A percentile compares a stretch with the other conserved stretches of the same genome.
phyloP scores from a whole-genome alignment of 2,329 filamentous ascomycete genomes.

The Microascus cirrosus region DNA sequence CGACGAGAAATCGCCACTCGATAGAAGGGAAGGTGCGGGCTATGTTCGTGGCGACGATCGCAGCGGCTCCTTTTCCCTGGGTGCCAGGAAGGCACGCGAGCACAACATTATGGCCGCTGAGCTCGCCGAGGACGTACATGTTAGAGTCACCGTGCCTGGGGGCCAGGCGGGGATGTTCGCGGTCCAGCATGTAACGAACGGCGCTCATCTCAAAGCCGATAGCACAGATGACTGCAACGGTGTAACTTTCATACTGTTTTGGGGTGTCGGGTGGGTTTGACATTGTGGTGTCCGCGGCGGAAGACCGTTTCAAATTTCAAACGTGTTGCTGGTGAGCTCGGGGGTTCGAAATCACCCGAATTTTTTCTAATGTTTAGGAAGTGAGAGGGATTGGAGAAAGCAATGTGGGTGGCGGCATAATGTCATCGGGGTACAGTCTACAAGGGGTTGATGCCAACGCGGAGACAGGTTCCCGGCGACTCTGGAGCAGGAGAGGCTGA shows the following conservation, averaged over 20 bases:
- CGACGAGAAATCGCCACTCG: too few species aligned
- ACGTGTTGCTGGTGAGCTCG: too few species aligned
- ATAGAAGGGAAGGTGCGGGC: too few species aligned
- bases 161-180: constrained; percentile 11
- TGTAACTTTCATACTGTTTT: constrained; percentile 10
- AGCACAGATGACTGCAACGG: constrained; percentile 13
- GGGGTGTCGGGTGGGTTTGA: neutral
- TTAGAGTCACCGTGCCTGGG: constrained; percentile 11
- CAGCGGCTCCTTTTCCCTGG: constrained; percentile 14
- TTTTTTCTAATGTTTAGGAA: too few species aligned
- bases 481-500: too few species aligned
- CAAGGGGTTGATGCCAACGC: too few species aligned
- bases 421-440: too few species aligned
- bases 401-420: too few species aligned
- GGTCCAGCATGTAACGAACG: constrained; percentile 15
- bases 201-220: constrained; percentile 15
- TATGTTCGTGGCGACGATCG: constrained; percentile 13
- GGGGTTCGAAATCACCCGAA: too few species aligned
- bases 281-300: neutral
- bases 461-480: too few species aligned
- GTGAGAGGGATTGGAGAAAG: too few species aligned
- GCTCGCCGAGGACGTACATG: constrained; percentile 13
- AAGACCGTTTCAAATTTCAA: too few species aligned
- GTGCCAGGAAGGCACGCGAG: constrained; percentile 15
- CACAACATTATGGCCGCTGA: constrained; percentile 15